Percentiles rank a stretch among this genome's conserved stretches.
phyloP scores from a whole-genome alignment of 1,139 yeast species.

The Pichia sp. region DNA sequence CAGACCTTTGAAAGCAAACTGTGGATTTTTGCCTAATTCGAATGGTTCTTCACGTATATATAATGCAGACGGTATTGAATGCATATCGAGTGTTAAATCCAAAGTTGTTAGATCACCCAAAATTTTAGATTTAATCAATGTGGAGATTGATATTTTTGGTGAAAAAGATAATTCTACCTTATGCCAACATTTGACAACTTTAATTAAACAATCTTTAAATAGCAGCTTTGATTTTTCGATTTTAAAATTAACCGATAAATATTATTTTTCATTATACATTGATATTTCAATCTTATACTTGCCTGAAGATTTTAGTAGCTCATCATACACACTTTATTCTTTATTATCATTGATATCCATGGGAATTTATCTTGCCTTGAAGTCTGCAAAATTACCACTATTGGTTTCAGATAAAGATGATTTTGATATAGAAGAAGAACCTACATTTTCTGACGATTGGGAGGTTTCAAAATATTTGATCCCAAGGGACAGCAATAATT shows the following conservation, averaged over 20 bases:
- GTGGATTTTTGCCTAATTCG: constrained; percentile 75
- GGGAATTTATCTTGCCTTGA: constrained; percentile 73
- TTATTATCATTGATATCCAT: constrained; percentile 66
- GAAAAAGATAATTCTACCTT: constrained; percentile 64
- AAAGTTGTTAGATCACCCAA: constrained; percentile 58
- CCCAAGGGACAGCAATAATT: constrained; percentile 27
- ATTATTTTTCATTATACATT: constrained; percentile 67
- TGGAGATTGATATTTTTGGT: constrained; percentile 73
- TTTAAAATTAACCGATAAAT: constrained; percentile 62
- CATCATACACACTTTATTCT: constrained; percentile 51
- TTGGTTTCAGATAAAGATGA: constrained; percentile 53
- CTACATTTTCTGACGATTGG: constrained; percentile 89
- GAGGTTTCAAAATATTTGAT: constrained; percentile 47
- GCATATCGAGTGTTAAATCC: constrained; percentile 83
- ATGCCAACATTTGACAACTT: constrained; percentile 51
- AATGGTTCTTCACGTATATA: constrained; percentile 89
- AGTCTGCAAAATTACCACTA: constrained; percentile 70
- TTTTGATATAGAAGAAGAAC: constrained; percentile 70
- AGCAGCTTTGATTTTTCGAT: constrained; percentile 43
- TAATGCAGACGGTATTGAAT: constrained; percentile 85
- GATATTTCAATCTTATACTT: constrained; percentile 74
- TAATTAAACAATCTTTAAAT: constrained; percentile 41
- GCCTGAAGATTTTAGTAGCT: constrained; percentile 36
- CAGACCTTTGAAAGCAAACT: constrained; percentile 78
- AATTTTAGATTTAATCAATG: constrained; percentile 47